Evolutionary conservation across 2,329 filamentous ascomycete species (phyloP).

Genomic region (Neopestalotiopsis rosae): DNA sequence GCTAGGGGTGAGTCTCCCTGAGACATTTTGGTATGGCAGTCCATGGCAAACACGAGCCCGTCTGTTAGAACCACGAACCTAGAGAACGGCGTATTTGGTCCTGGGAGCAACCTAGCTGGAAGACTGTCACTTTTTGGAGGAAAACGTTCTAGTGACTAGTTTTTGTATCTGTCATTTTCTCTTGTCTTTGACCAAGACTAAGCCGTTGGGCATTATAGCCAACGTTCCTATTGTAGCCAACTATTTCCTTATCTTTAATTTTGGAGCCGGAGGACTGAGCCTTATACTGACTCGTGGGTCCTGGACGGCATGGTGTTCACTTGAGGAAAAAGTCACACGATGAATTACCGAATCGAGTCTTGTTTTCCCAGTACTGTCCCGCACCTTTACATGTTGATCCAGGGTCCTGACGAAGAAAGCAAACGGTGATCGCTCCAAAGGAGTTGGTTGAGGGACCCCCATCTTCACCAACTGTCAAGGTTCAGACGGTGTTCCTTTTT

Average conservation of each 20-base stretch:
- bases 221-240: neutral
- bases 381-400: neutral
- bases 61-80: neutral
- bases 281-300: neutral
- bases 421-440: neutral
- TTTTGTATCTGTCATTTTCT: neutral
- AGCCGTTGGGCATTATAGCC: neutral
- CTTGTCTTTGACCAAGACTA: neutral
- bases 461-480: neutral
- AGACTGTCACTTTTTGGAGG: neutral
- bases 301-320: neutral
- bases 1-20: neutral
- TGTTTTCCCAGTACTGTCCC: no score
- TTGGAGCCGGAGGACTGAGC: neutral
- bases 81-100: neutral
- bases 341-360: conserved; percentile 1
- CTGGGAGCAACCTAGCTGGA: neutral
- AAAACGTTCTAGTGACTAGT: neutral
- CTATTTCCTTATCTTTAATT: neutral
- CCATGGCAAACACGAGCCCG: neutral
- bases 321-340: neutral
- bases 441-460: neutral
- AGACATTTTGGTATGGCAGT: neutral
- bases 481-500: neutral
- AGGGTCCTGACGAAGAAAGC: neutral